These are phyloP conservation scores for Polytrichum commune DNA, from an alignment of 225 moss, liverwort and hornwort species.

Conservation along the genomic window DNA sequence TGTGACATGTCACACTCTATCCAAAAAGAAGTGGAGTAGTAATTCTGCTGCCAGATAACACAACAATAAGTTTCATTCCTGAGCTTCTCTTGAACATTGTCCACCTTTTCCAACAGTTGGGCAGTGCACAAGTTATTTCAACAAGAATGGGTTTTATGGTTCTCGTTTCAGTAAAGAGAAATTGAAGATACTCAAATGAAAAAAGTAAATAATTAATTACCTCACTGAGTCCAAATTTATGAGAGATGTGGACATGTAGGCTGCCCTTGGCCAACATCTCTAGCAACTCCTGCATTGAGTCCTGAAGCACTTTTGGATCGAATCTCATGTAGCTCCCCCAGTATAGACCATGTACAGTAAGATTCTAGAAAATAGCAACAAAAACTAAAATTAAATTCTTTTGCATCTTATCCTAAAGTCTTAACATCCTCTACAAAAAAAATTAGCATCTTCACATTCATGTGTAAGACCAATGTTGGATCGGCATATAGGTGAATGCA, in stretches of 20 bases:
- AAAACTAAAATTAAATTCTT: neutral
- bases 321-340: slow-evolving; percentile 74
- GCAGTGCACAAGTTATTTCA: no score
- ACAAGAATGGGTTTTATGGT: no score
- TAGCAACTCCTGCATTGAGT: slow-evolving; percentile 59
- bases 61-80: no score
- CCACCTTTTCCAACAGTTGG: no score
- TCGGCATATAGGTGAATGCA: no score
- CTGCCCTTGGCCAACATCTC: slow-evolving; percentile 66
- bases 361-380: slow-evolving; percentile 51
- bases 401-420: neutral
- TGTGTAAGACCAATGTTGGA: no score
- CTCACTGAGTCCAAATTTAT: slow-evolving; percentile 66
- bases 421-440: no score
- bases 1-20: neutral
- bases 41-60: neutral
- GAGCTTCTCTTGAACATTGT: no score
- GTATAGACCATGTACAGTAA: slow-evolving; percentile 87
- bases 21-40: neutral
- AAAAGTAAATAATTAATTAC: slow-evolving; percentile 17
- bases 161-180: no score
- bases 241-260: slow-evolving; percentile 61
- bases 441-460: no score
- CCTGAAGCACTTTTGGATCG: slow-evolving; percentile 51
- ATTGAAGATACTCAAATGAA: neutral